Percentiles rank a stretch among this genome's conserved stretches.
These are phyloP conservation scores for Desmodesmus armatus DNA, from an alignment of 139 green algal genomes.

Conservation along the genomic window DNA sequence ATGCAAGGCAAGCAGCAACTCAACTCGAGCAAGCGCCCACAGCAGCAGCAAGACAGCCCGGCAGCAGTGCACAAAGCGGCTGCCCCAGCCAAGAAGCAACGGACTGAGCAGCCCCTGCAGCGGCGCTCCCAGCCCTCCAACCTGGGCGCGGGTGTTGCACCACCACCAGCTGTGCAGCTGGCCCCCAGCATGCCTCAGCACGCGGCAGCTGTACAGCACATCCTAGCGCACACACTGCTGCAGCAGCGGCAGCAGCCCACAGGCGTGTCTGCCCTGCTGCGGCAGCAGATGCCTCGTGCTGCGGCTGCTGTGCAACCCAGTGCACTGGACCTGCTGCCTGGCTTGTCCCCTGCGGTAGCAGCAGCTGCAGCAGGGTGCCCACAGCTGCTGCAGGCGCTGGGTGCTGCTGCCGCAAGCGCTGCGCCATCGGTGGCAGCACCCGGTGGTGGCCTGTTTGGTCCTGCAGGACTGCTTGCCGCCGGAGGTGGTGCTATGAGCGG, in stretches of 20 bases:
- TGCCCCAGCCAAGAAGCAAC: background rate
- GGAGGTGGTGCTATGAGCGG: background rate
- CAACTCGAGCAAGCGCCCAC: background rate
- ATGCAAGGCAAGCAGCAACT: background rate
- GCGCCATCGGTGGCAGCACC: background rate
- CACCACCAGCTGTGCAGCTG: too few relatives aligned
- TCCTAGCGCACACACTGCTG: too few relatives aligned
- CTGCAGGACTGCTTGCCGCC: background rate
- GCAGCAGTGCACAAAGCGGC: background rate
- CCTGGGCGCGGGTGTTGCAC: too few relatives aligned
- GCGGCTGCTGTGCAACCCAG: too few relatives aligned
- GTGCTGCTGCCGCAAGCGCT: background rate
- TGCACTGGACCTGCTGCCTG: too few relatives aligned
- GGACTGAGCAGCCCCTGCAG: too few relatives aligned
- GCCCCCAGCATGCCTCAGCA: too few relatives aligned
- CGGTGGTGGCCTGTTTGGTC: background rate
- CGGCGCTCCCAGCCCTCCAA: too few relatives aligned
- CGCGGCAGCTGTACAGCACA: too few relatives aligned
- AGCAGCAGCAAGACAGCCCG: background rate
- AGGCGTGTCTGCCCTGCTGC: background rate
- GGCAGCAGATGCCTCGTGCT: background rate
- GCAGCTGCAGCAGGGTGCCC: slow-evolving; percentile 5
- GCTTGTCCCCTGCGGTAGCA: background rate
- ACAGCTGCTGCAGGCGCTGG: background rate
- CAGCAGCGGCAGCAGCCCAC: background rate